Percentiles rank a stretch among this genome's conserved stretches.
These are phyloP conservation scores for Neurospora sp. DNA, from an alignment of 495 filamentous ascomycete species.

Conservation along the genomic window DNA sequence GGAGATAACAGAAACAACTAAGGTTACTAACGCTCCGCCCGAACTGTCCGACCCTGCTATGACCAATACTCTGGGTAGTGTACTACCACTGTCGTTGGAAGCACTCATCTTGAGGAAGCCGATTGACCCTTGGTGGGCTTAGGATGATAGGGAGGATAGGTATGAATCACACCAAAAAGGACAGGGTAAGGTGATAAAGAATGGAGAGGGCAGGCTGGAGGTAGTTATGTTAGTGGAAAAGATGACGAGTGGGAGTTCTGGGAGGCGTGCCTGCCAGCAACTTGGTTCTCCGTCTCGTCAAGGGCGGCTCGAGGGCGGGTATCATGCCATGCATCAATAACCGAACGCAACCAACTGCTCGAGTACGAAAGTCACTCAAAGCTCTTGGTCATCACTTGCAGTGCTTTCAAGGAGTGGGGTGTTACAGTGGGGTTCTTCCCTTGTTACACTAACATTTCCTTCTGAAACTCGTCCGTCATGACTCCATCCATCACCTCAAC, in stretches of 20 bases:
- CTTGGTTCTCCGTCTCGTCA: not conserved
- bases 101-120: not conserved
- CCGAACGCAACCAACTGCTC: not conserved
- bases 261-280: not conserved
- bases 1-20: not conserved
- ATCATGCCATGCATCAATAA: not conserved
- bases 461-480: not conserved
- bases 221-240: not conserved
- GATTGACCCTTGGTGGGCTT: not conserved
- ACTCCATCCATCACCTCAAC: not conserved
- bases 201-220: not conserved
- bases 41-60: conserved; percentile 90
- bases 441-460: not conserved
- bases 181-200: not conserved
- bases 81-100: not conserved
- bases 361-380: not conserved
- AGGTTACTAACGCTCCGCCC: conserved; percentile 65
- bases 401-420: not conserved
- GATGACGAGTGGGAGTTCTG: not conserved
- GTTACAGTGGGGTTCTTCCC: not conserved
- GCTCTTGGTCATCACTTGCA: not conserved
- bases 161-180: not conserved
- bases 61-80: conserved; percentile 49
- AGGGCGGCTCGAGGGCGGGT: not conserved
- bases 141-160: not conserved